phyloP scores from a whole-genome alignment of 306 rosid genomes.

The Calophaca sinica region DNA sequence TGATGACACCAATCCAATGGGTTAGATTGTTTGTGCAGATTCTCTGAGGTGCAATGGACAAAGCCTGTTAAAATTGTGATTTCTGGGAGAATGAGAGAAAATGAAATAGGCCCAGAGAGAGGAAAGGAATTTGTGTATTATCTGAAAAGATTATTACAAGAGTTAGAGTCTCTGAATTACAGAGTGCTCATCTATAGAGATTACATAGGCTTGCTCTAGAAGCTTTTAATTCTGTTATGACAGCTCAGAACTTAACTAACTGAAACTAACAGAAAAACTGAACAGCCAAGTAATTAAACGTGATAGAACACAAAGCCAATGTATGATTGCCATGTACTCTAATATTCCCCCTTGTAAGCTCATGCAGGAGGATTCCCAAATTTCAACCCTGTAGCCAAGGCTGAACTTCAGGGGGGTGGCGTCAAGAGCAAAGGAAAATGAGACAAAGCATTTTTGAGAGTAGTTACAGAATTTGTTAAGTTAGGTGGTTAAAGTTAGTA shows the following conservation, averaged over 20 bases:
- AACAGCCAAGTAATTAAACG: not conserved
- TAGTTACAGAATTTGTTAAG: not conserved
- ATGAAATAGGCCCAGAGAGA: not conserved
- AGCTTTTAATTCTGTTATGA: not conserved
- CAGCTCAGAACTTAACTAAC: not conserved
- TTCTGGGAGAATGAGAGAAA: not conserved
- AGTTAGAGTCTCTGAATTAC: slow-evolving; percentile 15
- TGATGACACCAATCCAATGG: too few species aligned
- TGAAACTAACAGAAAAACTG: not conserved
- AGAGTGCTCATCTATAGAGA: not conserved
- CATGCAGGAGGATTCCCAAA: not conserved
- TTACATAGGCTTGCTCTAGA: not conserved
- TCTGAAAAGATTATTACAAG: not conserved
- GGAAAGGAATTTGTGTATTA: not conserved
- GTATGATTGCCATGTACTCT: not conserved
- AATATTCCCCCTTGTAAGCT: not conserved
- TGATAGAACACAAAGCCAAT: not conserved
- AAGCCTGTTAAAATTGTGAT: too few species aligned
- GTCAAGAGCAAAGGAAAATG: not conserved
- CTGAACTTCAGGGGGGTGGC: not conserved
- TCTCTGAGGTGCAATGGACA: too few species aligned
- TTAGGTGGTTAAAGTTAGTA: slow-evolving; percentile 6
- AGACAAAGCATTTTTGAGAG: not conserved
- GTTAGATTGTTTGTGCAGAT: too few species aligned
- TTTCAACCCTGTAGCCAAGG: not conserved